Base-by-base conservation (phyloP, 768 basidiomycete genomes). In the Pleurotus sapidus region DNA sequence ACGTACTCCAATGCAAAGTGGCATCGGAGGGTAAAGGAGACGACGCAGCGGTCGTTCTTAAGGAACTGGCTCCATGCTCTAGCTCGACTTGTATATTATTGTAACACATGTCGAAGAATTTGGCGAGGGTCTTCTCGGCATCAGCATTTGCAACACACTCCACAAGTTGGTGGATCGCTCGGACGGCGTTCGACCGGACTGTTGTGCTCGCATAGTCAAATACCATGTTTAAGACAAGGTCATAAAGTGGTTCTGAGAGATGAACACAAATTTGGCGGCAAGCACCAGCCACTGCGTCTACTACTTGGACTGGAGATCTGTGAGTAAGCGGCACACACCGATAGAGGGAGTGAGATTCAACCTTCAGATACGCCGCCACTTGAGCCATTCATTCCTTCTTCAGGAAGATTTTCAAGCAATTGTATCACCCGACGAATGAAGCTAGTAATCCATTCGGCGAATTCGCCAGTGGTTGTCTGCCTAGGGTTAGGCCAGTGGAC, bases 151-250 rank as follows among this genome's bases (percentile, higher is more conserved):
- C 88, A 20, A 95, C 82, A 65, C 90, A 91, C 70, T 90, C 86
- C 34, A 95, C 88, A 3, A 97, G 77, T 61, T 92, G 87, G 63
- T 93, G 91, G 24, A 95, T 89, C 2, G 89, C 91, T 56, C 91
- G 84, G 43, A 94, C 90, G 20, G 91, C 89, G 68, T 95, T 95
- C 23, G 91, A 79, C 23, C 92, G 87, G 24, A 91, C 88, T 59
- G 86, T 89, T 12, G 84, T 86, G 63, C 86, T 89, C 14, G 87
- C 87, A 65, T 94, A 93, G 65, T 93, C 86, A 67, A 80, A 89
- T 56, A 95, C 83, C 79, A 93, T 86, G 63, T 91, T 88, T 46
- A 95, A 74, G 3, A 89, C 91, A 59, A 91, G 77, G 64, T 93
- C 89, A 68, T 85, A 94, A 18, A 94, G 74, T 2, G 83, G 78